phyloP scores from a whole-genome alignment of 176 grass and related monocot species.

The Guadua angustifolia region DNA sequence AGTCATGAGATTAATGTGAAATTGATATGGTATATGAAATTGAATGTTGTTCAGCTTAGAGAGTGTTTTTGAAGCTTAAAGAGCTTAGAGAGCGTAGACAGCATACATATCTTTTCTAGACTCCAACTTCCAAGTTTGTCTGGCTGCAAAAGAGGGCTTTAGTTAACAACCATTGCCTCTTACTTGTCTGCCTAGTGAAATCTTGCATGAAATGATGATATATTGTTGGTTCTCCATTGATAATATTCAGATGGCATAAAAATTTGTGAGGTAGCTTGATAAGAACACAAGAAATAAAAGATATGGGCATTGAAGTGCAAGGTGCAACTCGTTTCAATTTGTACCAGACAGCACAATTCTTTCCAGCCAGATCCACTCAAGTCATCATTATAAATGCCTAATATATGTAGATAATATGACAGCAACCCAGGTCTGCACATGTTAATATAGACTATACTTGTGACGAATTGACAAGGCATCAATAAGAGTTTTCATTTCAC shows the following conservation, averaged over 20 bases:
- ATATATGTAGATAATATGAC: neutral
- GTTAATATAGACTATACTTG: neutral
- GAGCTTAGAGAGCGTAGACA: too few species aligned
- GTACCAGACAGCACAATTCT: neutral
- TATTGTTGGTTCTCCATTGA: neutral
- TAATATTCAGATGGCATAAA: slow-evolving; percentile 5
- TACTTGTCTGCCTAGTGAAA: slow-evolving; percentile 15
- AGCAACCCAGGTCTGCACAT: neutral
- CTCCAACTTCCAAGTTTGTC: too few species aligned
- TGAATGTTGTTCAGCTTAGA: too few species aligned
- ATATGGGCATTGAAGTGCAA: neutral
- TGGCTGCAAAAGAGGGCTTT: slow-evolving; percentile 51
- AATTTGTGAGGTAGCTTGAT: neutral
- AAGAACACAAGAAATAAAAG: neutral
- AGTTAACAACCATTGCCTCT: neutral
- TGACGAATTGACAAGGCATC: neutral
- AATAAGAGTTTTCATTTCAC: slow-evolving; percentile 13
- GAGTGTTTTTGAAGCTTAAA: too few species aligned
- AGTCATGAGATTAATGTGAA: too few species aligned
- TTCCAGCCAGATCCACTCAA: neutral
- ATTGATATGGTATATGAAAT: too few species aligned
- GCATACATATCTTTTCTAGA: too few species aligned
- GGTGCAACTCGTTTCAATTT: neutral
- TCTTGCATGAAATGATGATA: neutral
- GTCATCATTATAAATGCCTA: neutral